Evolutionary conservation across 441 rosid genomes (phyloP), one percentile per base, ranked within the genome.

Genomic region (Pelargonium myrrhifolium): DNA sequence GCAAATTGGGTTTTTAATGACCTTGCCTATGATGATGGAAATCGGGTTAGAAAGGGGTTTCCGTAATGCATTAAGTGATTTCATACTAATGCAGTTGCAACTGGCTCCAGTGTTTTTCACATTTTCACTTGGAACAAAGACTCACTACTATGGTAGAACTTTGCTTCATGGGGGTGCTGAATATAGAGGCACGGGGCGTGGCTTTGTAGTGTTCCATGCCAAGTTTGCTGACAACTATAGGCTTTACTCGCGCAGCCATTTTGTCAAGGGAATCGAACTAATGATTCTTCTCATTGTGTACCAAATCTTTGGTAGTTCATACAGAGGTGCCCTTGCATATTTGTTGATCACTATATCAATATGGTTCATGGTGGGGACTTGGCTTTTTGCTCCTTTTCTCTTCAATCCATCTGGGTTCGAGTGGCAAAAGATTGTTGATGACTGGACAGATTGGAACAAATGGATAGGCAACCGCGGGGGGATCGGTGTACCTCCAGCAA

Each of bases 321-420:
- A 92, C 72, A 86, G 97, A 85, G 87, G 96, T 39, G 82, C 87
- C 6, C 79, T 92, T 40, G 96, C 95, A 21, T 95, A 95, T 77
- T 74, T 95, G 56, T 73, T 95, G 74, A 89, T 95, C 75, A 92
- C 98, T 28, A 68, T 85, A 71, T 95, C 99, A 4, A 89, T 95
- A 93, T 92, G 99, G 99, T 95, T 95, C 79, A 92, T 95, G 97
- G 98, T 90, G 22, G 96, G 97, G 47, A 89, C 98, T 9, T 92
- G 99, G 98, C 96, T 95, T 43, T 95, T 95, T 68, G 98, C 99
- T 35, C 99, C 99, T 3, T 95, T 95, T 84, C 83, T 95, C 40
- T 95, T 95, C 82, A 95, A 95, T 76, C 99, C 99, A 11, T 92
- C 99, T 11, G 98, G 99, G 9, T 95, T 95, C 39, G 98, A 75